Conservation (phyloP, 495 filamentous ascomycete species). For the Choiromyces venosus region DNA sequence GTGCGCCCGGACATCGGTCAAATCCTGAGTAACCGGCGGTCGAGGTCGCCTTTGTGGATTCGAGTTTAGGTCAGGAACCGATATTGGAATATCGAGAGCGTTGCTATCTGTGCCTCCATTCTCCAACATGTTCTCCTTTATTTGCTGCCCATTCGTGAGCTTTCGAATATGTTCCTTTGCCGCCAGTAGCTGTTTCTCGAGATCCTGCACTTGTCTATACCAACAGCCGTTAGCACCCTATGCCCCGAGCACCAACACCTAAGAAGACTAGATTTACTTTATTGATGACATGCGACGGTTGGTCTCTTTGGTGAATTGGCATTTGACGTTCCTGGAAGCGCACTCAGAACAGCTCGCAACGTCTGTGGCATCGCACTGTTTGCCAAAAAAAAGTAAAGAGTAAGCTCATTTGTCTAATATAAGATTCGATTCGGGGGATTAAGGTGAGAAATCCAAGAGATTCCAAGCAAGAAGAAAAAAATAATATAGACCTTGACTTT, state of each 20-base stretch:
- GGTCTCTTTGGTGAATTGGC: conserved; percentile 98
- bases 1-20: conserved; percentile 65
- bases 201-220: conserved; percentile 80
- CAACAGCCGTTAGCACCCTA: conserved; percentile 6
- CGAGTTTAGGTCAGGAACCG: conserved; percentile 62
- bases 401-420: conserved; percentile 20
- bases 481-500: conserved; percentile 74
- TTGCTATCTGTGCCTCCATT: conserved; percentile 50
- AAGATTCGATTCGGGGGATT: neutral
- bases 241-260: neutral
- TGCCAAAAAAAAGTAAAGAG: conserved; percentile 15
- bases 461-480: conserved; percentile 5
- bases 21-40: conserved; percentile 58
- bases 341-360: conserved; percentile 94
- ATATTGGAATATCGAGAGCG: conserved; percentile 47
- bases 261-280: conserved; percentile 55
- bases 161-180: conserved; percentile 48
- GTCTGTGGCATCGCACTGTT: conserved; percentile 88
- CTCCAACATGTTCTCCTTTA: conserved; percentile 44
- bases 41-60: conserved; percentile 58
- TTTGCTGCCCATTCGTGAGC: conserved; percentile 22
- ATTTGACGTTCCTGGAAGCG: conserved; percentile 87
- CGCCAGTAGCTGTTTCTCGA: conserved; percentile 80
- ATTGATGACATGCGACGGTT: conserved; percentile 98
- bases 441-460: neutral